These are phyloP conservation scores for Samsoniella hepiali DNA, from an alignment of 2,329 filamentous ascomycete genomes.

Conservation along the genomic window DNA sequence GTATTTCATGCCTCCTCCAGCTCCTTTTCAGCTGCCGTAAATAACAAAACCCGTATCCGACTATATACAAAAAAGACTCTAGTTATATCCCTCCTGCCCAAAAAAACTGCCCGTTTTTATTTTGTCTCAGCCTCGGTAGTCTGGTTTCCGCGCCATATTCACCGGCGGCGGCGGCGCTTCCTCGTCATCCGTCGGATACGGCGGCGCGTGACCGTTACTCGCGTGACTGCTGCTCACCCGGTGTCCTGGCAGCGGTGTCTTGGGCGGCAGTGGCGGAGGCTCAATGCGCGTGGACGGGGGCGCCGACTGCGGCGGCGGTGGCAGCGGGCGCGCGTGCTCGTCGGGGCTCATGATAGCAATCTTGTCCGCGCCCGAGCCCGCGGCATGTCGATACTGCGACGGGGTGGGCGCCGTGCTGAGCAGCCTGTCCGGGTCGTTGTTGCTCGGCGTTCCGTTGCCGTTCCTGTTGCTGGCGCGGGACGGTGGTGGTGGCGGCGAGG, in stretches of 20 bases:
- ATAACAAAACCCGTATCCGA: not conserved
- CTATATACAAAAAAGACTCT: conserved; percentile 1
- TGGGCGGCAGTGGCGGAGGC: conserved; percentile 72
- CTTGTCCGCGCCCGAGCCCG: conserved; percentile 60
- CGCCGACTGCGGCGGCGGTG: conserved; percentile 33
- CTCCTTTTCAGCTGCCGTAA: not conserved
- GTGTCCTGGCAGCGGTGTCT: conserved; percentile 65
- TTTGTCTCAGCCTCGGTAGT: conserved; percentile 51
- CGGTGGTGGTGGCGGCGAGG: conserved; percentile 22
- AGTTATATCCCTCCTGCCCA: not conserved
- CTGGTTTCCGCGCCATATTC: conserved; percentile 83
- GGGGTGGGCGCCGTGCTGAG: conserved; percentile 56
- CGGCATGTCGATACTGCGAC: conserved; percentile 54
- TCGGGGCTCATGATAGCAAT: conserved; percentile 62
- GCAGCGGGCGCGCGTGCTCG: conserved; percentile 47
- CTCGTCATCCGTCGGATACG: conserved; percentile 66
- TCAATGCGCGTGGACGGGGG: conserved; percentile 42
- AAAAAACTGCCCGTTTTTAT: not conserved
- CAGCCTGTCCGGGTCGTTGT: conserved; percentile 55
- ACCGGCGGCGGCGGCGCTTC: conserved; percentile 80
- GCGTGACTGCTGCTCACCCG: conserved; percentile 24
- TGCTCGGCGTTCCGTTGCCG: conserved; percentile 37
- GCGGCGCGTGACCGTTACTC: conserved; percentile 44
- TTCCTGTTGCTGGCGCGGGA: conserved; percentile 27
- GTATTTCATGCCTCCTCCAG: conserved; percentile 3